Conservation (phyloP, 805 yeast species). For the Candida koratica region DNA sequence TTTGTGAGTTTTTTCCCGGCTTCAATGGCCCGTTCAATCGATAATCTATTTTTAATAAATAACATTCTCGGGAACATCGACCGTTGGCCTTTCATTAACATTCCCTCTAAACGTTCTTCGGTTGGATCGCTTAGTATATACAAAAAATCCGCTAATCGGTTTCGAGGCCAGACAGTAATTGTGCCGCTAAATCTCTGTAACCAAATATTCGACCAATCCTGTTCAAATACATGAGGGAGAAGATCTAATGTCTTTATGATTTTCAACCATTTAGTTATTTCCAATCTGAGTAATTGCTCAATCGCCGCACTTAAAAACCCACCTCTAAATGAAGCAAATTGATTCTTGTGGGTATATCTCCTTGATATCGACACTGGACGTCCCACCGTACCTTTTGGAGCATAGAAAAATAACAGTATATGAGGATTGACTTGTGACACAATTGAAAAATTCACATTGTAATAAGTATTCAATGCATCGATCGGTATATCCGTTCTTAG, state of each 20-base stretch:
- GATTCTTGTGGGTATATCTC: constrained; percentile 35
- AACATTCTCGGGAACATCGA: constrained; percentile 63
- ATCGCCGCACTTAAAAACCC: constrained; percentile 71
- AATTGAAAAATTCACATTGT: constrained; percentile 69
- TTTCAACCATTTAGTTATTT: constrained; percentile 73
- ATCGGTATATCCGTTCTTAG: constrained; percentile 76
- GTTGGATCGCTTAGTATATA: constrained; percentile 67
- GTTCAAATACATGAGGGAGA: constrained; percentile 64
- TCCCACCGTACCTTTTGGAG: constrained; percentile 79
- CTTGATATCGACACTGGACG: constrained; percentile 61
- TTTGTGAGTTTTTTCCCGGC: constrained; percentile 39
- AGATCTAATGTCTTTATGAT: constrained; percentile 61
- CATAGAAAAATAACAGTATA: constrained; percentile 67
- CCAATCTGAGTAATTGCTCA: constrained; percentile 68
- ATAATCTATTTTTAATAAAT: constrained; percentile 60
- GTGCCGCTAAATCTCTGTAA: constrained; percentile 72
- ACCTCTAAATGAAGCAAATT: constrained; percentile 54
- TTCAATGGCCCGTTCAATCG: constrained; percentile 62
- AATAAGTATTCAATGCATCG: constrained; percentile 67
- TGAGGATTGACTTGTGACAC: constrained; percentile 86
- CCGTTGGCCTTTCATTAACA: constrained; percentile 60
- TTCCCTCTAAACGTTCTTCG: constrained; percentile 48
- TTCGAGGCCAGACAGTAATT: constrained; percentile 73
- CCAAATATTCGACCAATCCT: constrained; percentile 79
- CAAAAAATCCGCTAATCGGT: constrained; percentile 54